These are phyloP conservation scores for Ormosia emarginata DNA, from an alignment of 306 rosid species.

Conservation along the genomic window DNA sequence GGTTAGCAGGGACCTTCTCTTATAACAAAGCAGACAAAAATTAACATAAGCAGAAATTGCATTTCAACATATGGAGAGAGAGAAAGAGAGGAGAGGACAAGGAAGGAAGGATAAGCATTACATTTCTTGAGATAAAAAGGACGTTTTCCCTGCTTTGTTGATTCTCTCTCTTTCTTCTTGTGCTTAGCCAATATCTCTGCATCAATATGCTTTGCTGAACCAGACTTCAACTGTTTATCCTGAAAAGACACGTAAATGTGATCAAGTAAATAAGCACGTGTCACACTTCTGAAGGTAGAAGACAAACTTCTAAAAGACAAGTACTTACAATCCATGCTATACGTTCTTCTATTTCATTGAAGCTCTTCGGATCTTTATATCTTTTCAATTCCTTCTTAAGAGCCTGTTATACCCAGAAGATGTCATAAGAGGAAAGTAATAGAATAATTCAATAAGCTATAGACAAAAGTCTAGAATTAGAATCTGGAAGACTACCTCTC, in stretches of 20 bases:
- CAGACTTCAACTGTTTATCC: slow-evolving; percentile 64
- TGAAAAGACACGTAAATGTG: slow-evolving; percentile 25
- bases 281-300: slow-evolving; percentile 6
- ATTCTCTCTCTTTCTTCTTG: slow-evolving; percentile 76
- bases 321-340: slow-evolving; percentile 65
- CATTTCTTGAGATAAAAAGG: slow-evolving; percentile 73
- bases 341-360: slow-evolving; percentile 46
- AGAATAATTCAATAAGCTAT: slow-evolving; percentile 8
- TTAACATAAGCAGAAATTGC: not conserved
- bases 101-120: slow-evolving; percentile 19
- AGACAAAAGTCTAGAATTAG: not conserved
- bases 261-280: not conserved
- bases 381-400: slow-evolving; percentile 51
- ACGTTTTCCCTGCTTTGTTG: slow-evolving; percentile 67
- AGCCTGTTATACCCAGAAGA: slow-evolving; percentile 37
- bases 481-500: slow-evolving; percentile 30
- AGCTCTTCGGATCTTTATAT: slow-evolving; percentile 40
- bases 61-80: not conserved
- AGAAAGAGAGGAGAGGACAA: not conserved
- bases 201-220: slow-evolving; percentile 43
- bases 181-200: slow-evolving; percentile 52
- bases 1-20: not conserved
- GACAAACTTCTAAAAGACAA: slow-evolving; percentile 6
- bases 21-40: not conserved
- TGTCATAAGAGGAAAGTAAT: not conserved